A percentile compares a stretch with the other conserved stretches of the same genome.
phyloP scores from a whole-genome alignment of 176 grass and related monocot genomes.

The Oryza brachyantha region DNA sequence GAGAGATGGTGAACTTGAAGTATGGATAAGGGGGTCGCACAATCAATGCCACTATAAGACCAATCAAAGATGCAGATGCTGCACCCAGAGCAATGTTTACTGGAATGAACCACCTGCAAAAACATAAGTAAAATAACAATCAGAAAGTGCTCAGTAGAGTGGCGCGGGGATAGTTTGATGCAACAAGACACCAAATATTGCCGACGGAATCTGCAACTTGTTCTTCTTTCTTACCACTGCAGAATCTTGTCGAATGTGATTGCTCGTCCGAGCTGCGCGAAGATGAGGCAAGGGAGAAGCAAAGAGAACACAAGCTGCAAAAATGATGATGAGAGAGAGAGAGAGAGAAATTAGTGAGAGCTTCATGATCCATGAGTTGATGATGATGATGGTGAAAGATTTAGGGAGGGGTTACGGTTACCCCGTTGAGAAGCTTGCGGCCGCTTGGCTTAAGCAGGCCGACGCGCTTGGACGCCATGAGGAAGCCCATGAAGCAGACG shows the following conservation, averaged over 20 bases:
- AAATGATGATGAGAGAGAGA: background rate
- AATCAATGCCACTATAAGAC: constrained; percentile 55
- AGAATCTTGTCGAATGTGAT: constrained; percentile 50
- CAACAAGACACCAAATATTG: background rate
- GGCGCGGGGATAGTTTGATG: background rate
- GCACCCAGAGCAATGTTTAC: constrained; percentile 47
- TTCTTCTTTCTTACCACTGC: constrained; percentile 46
- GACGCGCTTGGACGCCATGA: constrained; percentile 58
- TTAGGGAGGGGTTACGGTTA: constrained; percentile 6
- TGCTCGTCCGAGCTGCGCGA: constrained; percentile 58
- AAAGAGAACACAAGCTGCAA: constrained; percentile 68
- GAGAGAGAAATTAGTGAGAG: background rate
- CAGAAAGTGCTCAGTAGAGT: background rate
- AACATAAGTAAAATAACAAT: background rate
- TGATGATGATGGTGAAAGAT: background rate
- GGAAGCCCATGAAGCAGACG: constrained; percentile 62
- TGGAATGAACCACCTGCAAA: constrained; percentile 66
- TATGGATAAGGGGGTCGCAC: constrained; percentile 59
- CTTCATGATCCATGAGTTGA: no score
- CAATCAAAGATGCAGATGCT: constrained; percentile 50
- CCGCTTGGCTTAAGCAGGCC: constrained; percentile 51
- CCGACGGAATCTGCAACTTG: background rate
- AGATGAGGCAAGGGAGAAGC: constrained; percentile 63
- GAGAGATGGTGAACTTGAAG: constrained; percentile 67
- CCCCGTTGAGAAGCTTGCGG: constrained; percentile 58